Base-by-base conservation (phyloP, 2,329 filamentous ascomycete species). In the Sporothrix euskadiensis region DNA sequence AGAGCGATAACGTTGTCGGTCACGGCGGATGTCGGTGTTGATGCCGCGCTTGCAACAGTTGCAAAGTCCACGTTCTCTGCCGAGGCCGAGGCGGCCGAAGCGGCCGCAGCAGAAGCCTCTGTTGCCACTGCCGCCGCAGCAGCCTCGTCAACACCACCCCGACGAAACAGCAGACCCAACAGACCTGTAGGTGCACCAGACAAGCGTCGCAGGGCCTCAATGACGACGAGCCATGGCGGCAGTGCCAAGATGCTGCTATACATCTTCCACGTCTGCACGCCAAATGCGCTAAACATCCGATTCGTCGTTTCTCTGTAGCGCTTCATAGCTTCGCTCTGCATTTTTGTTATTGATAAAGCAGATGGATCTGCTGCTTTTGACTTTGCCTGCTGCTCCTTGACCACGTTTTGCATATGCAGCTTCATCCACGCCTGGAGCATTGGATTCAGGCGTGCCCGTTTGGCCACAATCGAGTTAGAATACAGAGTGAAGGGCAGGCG, bases 171-270 rank as follows among this genome's bases (percentile, higher is more conserved):
- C 14, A 83, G 12, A 1, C 80, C 81, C 19, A 85, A 41, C 4
- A 84, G 61, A 0, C 84, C 83, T 2, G 76, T 76, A 5, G 81
- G 80, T 2, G 82, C 81, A 14, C 83, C 83, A 72, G 81, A 83
- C 35, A 88, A 80, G n/a, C 85, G 80, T 47, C 87, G 80, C 35
- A 89, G 76, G 3, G 83, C 82, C 77, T 88, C 86, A 12, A 88
- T 84, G 22, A 84, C 83, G 49, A 84, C 75, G 26, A 89, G 75
- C 80, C 88, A 89, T 16, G 86, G 80, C 3, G 86, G 82, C 39
- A 88, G 79, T 73, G 81, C 80, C 2, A 84, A 76, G 2, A 86
- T 26, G 1, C 79, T 80, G 35, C 79, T 75, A 61, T 82, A 83
- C 3, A 82, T 74, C 78, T 85, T 87, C 85, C 85, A 88, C 14